phyloP scores from a whole-genome alignment of 305 asterid species.

The Caryopteris hybrid region DNA sequence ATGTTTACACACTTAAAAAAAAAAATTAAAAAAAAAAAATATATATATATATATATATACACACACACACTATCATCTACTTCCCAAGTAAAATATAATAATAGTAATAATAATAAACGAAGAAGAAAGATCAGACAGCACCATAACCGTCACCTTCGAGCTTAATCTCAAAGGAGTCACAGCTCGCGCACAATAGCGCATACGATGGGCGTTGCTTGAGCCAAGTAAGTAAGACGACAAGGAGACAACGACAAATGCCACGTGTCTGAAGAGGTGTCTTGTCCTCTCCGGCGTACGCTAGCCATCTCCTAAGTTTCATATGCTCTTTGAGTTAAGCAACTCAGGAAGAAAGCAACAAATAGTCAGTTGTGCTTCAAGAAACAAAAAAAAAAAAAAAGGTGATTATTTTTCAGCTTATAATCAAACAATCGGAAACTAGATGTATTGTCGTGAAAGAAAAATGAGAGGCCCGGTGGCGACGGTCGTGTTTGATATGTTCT shows the following conservation, averaged over 20 bases:
- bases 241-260: not conserved
- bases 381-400: not conserved
- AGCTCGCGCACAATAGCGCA: too few relatives aligned
- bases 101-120: too few relatives aligned
- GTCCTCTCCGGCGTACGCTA: conserved; percentile 26
- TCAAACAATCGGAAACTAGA: not conserved
- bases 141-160: not conserved
- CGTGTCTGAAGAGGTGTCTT: conserved; percentile 20
- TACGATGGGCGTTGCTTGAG: not conserved
- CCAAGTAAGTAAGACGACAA: not conserved
- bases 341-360: not conserved
- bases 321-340: not conserved
- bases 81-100: too few relatives aligned
- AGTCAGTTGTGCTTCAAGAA: too few relatives aligned
- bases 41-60: too few relatives aligned
- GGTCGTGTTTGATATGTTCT: conserved; percentile 8
- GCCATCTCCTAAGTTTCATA: conserved; percentile 6
- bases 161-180: too few relatives aligned
- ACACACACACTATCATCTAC: too few relatives aligned
- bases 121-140: not conserved
- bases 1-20: too few relatives aligned
- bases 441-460: not conserved
- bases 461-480: conserved; percentile 27
- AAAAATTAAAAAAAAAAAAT: too few relatives aligned
- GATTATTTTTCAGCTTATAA: not conserved